Evolutionary conservation across 345 rosid species (phyloP), one percentile per base, ranked within the genome.

Genomic region (Aquilaria yunnanensis): DNA sequence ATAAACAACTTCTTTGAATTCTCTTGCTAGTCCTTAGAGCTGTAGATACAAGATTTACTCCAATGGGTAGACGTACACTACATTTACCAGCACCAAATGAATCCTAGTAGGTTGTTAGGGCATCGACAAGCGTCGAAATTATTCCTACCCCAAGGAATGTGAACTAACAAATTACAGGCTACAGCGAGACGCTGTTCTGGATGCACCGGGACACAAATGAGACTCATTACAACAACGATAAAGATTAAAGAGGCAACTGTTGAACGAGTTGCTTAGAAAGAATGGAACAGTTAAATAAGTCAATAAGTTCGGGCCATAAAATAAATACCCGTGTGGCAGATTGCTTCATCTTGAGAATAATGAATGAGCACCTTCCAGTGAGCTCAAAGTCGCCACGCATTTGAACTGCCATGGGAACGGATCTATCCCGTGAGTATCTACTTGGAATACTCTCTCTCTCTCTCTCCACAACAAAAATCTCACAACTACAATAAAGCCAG

Each of bases 321-420:
- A 37, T 37, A 52, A 63, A 50, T 14, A 14, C 51, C 46, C 9
- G 65, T 48, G 14, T 12, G 63, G 49, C 14, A 55, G 51, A 12
- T 10, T 9, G 65, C 64, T 72, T 81, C 74, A 63, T 77, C 85
- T 72, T 77, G 75, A 64, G 81, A 93, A 90, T 56, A 90, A 65
- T 32, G 85, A 76, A 47, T 51, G 13, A 9, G 75, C 97, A 51
- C 90, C 80, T 67, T 77, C 74, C 2, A 73, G 74, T 54, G 97
- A 69, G 56, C 67, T 75, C 84, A 86, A 57, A 54, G 65, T 81
- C 37, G 98, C 92, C 69, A 88, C 96, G 8, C 81, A 52, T 68
- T 85, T 88, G 85, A 86, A 93, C 97, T 93, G 92, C 65, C 59
- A 78, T 12, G 57, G 47, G 6, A 16, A 55, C 31, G 33, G 64